A percentile compares a stretch with the other conserved stretches of the same genome.
phyloP scores from a whole-genome alignment of 495 filamentous ascomycete genomes.

The Aspergillus campestris region DNA sequence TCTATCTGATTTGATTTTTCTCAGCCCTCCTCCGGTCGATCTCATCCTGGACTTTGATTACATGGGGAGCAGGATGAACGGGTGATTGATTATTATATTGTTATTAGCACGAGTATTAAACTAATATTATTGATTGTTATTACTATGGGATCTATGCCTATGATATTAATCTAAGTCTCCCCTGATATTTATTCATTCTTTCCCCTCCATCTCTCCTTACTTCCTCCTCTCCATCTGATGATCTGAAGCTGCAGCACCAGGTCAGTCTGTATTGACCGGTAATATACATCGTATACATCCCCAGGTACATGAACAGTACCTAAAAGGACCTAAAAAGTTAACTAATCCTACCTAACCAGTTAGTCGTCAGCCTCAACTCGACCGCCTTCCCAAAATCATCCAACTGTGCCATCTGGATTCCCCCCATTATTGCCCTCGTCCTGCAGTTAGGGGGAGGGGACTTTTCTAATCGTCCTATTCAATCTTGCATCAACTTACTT shows the following conservation, averaged over 20 bases:
- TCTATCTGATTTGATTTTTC: conserved; percentile 8
- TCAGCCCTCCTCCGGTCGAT: conserved; percentile 9
- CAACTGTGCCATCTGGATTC: too few relatives aligned
- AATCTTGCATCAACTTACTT: too few relatives aligned
- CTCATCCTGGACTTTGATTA: conserved; percentile 13
- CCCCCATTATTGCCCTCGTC: conserved; percentile 2
- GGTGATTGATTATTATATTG: background rate
- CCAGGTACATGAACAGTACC: too few relatives aligned
- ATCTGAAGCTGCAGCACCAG: too few relatives aligned
- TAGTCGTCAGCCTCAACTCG: conserved; percentile 14
- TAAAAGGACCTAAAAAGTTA: too few relatives aligned
- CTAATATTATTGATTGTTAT: too few relatives aligned
- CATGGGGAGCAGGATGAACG: background rate
- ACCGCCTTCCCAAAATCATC: conserved; percentile 19
- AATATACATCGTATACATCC: too few relatives aligned
- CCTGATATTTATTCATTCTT: background rate
- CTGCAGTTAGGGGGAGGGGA: conserved; percentile 14
- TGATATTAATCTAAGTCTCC: too few relatives aligned
- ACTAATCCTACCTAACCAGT: background rate
- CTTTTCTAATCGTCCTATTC: background rate
- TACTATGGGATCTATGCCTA: too few relatives aligned
- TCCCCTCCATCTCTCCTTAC: background rate
- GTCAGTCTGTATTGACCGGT: too few relatives aligned
- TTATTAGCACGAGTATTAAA: too few relatives aligned
- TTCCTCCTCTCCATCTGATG: background rate